Evolutionary conservation across 768 basidiomycete species (phyloP).

Genomic region (Stropharia rugosoannulata): DNA sequence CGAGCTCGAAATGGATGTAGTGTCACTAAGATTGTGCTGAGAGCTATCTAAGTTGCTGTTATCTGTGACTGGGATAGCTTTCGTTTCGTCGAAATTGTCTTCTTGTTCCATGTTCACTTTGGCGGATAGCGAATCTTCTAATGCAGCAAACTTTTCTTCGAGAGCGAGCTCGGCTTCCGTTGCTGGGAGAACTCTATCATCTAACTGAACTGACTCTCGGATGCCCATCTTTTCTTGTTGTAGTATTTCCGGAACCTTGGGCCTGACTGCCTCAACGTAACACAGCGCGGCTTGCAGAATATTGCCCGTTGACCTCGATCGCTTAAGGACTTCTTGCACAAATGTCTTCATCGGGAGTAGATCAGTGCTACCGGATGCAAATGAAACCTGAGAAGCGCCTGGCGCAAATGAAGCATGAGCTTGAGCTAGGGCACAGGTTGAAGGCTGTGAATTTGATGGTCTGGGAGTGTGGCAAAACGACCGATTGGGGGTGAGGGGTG

Average conservation of each 20-base stretch:
- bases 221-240: conserved; percentile 46
- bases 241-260: conserved; percentile 64
- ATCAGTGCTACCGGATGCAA: conserved; percentile 29
- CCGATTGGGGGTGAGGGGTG: conserved; percentile 4
- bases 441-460: background rate
- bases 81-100: conserved; percentile 26
- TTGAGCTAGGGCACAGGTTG: background rate
- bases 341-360: conserved; percentile 70
- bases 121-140: conserved; percentile 8
- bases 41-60: conserved; percentile 16
- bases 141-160: conserved; percentile 34
- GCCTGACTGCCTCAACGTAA: conserved; percentile 82
- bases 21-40: background rate
- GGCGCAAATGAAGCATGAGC: conserved; percentile 2
- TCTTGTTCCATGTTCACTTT: background rate
- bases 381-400: conserved; percentile 8
- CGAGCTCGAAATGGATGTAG: conserved; percentile 8
- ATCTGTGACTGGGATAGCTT: conserved; percentile 44
- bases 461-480: conserved; percentile 6
- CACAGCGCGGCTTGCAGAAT: conserved; percentile 87
- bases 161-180: conserved; percentile 41
- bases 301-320: conserved; percentile 79
- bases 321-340: conserved; percentile 85
- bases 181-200: conserved; percentile 40
- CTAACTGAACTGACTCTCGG: conserved; percentile 38